Evolutionary conservation across 2,329 filamentous ascomycete genomes (phyloP).

Genomic region (Cytospora mali): DNA sequence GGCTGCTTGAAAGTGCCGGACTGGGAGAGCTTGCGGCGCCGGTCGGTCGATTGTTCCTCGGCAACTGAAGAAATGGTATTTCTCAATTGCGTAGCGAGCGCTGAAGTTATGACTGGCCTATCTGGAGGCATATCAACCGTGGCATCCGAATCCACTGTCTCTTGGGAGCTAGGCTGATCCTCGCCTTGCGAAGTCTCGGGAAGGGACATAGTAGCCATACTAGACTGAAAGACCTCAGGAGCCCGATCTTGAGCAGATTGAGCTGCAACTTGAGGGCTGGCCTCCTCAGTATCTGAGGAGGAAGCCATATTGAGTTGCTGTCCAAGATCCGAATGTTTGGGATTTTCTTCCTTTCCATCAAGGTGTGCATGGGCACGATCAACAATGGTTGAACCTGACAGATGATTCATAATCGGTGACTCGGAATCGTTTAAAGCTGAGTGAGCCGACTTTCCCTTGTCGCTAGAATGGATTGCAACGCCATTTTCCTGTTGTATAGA

Average conservation of each 20-base stretch:
- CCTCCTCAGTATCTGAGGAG: conserved; percentile 3
- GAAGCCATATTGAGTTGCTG: conserved; percentile 4
- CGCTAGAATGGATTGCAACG: neutral
- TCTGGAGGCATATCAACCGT: conserved; percentile 21
- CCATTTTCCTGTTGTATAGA: conserved; percentile 1
- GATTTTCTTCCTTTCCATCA: neutral
- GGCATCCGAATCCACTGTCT: conserved; percentile 18
- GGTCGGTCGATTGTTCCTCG: conserved; percentile 7
- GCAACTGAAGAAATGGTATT: conserved; percentile 19
- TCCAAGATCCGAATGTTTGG: neutral
- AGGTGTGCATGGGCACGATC: neutral
- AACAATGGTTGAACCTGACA: neutral
- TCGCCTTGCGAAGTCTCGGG: conserved; percentile 3
- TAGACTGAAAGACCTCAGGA: conserved; percentile 3
- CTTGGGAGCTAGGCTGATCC: conserved; percentile 14
- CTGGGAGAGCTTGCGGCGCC: neutral
- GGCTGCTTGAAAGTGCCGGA: neutral
- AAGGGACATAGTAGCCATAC: conserved; percentile 3
- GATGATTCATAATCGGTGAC: neutral
- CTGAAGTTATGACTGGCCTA: conserved; percentile 11
- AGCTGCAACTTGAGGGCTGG: conserved; percentile 2
- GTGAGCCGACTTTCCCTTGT: conserved; percentile 2
- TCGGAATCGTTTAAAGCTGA: neutral
- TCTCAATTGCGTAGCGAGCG: conserved; percentile 15
- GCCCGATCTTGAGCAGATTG: conserved; percentile 15